Evolutionary conservation across 257 asterid species (phyloP).

Genomic region (Mentha longifolia): DNA sequence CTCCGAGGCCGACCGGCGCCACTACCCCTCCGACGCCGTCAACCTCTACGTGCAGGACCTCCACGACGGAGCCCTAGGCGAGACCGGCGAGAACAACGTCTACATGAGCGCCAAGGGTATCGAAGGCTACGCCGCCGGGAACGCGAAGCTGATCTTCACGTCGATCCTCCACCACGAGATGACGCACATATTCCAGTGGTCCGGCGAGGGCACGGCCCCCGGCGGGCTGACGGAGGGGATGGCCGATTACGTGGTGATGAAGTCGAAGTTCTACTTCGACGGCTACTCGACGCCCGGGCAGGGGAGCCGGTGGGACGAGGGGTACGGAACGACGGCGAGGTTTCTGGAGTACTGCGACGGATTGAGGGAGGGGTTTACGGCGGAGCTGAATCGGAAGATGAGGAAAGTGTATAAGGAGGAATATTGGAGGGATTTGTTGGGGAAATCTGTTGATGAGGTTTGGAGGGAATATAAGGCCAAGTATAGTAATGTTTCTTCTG

Average conservation of each 20-base stretch:
- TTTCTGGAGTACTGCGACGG: slow-evolving; percentile 18
- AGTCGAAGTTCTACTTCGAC: not conserved
- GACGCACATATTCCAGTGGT: slow-evolving; percentile 19
- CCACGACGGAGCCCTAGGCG: slow-evolving; percentile 19
- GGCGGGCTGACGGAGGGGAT: slow-evolving; percentile 8
- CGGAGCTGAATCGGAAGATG: not conserved
- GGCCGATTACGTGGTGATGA: slow-evolving; percentile 6
- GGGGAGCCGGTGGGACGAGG: slow-evolving; percentile 11
- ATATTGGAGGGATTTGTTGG: slow-evolving; percentile 11
- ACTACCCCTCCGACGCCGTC: not conserved
- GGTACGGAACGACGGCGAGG: slow-evolving; percentile 19
- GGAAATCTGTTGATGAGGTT: not conserved
- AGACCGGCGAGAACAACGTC: slow-evolving; percentile 2
- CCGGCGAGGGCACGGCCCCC: slow-evolving; percentile 21
- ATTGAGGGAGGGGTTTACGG: not conserved
- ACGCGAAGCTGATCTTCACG: not conserved
- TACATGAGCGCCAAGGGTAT: slow-evolving; percentile 13
- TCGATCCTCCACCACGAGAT: slow-evolving; percentile 7
- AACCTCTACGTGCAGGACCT: slow-evolving; percentile 3
- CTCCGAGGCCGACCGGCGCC: not conserved
- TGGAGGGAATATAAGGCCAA: slow-evolving; percentile 18
- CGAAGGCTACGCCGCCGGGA: not conserved
- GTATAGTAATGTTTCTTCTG: not conserved
- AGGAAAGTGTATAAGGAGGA: slow-evolving; percentile 1
- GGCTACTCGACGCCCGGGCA: slow-evolving; percentile 17